Percentiles rank a stretch among this genome's conserved stretches.
These are phyloP conservation scores for Halophytophthora polymorphica DNA, from an alignment of 352 stramenopile species.

Conservation along the genomic window DNA sequence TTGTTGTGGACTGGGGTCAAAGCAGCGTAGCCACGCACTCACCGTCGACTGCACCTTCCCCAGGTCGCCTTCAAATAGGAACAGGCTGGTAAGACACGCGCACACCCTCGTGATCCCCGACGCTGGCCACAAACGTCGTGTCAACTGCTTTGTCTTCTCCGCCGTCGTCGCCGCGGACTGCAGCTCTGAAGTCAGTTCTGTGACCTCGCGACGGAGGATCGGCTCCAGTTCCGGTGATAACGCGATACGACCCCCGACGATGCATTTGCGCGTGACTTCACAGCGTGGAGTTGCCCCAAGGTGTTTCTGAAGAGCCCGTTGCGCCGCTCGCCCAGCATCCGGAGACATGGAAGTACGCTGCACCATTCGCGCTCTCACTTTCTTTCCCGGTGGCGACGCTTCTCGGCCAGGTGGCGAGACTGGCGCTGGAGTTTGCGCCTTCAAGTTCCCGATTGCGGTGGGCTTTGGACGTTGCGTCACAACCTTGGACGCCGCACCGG, in stretches of 20 bases:
- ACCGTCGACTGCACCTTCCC: constrained; percentile 49
- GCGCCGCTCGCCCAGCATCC: constrained; percentile 40
- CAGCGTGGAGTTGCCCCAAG: constrained; percentile 71
- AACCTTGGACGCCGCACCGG: constrained; percentile 1
- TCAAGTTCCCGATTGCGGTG: constrained; percentile 19
- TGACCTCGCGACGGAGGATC: constrained; percentile 60
- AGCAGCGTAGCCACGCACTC: constrained; percentile 65
- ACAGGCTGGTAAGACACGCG: constrained; percentile 70
- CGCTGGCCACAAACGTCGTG: constrained; percentile 68
- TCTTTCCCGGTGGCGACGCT: constrained; percentile 17
- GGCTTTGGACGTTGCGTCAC: constrained; percentile 7
- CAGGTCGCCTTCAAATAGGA: constrained; percentile 71
- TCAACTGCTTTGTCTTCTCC: constrained; percentile 57
- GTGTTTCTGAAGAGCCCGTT: constrained; percentile 67
- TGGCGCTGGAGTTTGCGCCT: constrained; percentile 14
- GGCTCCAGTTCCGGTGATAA: constrained; percentile 61
- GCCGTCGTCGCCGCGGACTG: constrained; percentile 57
- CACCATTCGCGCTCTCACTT: constrained; percentile 22
- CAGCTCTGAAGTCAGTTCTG: constrained; percentile 62
- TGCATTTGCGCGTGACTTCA: constrained; percentile 69
- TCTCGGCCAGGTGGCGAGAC: constrained; percentile 12
- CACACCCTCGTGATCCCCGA: constrained; percentile 79
- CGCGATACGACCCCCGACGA: constrained; percentile 64
- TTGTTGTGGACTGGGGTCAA: constrained; percentile 63
- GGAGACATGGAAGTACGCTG: constrained; percentile 49